Evolutionary conservation across 805 yeast genomes (phyloP).

Genomic region (Pichia cabralensis): DNA sequence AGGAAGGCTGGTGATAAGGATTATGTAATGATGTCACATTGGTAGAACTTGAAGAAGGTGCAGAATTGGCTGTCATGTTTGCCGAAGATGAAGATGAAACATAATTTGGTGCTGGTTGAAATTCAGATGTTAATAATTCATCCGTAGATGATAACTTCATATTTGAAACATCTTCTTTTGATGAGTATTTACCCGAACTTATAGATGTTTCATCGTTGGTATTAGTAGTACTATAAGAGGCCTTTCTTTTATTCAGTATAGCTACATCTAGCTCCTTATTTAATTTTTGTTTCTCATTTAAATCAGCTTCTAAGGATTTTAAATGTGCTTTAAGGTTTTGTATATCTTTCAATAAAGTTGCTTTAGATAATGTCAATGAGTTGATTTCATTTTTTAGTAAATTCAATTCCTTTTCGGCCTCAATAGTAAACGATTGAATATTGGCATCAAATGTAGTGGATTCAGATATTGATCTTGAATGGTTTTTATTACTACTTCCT

Average conservation of each 20-base stretch:
- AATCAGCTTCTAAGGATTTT: slow-evolving; percentile 36
- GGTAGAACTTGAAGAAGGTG: background rate
- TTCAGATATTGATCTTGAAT: slow-evolving; percentile 36
- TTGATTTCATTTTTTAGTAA: slow-evolving; percentile 31
- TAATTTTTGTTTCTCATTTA: slow-evolving; percentile 19
- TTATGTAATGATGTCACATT: background rate
- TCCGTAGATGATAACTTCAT: too few species aligned
- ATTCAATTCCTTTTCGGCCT: slow-evolving; percentile 31
- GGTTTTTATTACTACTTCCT: too few species aligned
- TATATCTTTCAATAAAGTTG: slow-evolving; percentile 39
- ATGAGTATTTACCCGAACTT: slow-evolving; percentile 1
- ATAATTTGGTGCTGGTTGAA: too few species aligned
- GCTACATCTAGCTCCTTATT: slow-evolving; percentile 11
- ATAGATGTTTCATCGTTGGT: slow-evolving; percentile 1
- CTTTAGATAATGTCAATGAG: slow-evolving; percentile 31
- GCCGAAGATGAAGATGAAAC: background rate
- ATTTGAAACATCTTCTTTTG: too few species aligned
- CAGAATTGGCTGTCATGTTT: background rate
- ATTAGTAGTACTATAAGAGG: too few species aligned
- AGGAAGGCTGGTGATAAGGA: slow-evolving; percentile 2
- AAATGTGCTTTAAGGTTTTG: slow-evolving; percentile 39
- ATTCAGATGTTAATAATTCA: slow-evolving; percentile 5
- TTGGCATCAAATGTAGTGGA: slow-evolving; percentile 23
- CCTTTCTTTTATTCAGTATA: slow-evolving; percentile 3
- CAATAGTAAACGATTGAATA: slow-evolving; percentile 20